Evolutionary conservation across 139 green algal genomes (phyloP).

Genomic region (Volvox reticuliferus): DNA sequence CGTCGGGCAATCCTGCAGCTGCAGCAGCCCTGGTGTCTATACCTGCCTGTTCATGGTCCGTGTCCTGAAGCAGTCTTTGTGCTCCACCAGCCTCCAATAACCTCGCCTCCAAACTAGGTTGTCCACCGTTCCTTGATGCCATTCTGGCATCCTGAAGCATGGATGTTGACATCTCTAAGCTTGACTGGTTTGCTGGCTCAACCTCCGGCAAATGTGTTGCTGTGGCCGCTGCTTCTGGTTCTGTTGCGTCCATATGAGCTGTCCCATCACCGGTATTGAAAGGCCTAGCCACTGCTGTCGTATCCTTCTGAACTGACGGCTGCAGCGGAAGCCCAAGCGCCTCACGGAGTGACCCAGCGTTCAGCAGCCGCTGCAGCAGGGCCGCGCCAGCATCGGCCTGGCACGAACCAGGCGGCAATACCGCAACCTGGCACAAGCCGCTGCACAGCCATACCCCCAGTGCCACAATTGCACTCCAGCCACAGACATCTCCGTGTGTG

Average conservation of each 20-base stretch:
- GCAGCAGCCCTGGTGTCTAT: no score
- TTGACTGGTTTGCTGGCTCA: background rate
- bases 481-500: background rate
- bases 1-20: no score
- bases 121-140: no score
- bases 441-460: constrained; percentile 6
- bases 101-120: no score
- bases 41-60: no score
- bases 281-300: background rate
- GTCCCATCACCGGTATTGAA: background rate
- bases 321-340: background rate
- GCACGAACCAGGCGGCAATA: background rate
- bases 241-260: background rate
- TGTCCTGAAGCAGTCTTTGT: no score
- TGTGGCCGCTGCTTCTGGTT: background rate
- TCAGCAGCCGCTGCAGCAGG: constrained; percentile 23
- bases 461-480: background rate
- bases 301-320: background rate
- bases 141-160: no score
- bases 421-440: constrained; percentile 27
- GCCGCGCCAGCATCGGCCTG: background rate
- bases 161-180: background rate
- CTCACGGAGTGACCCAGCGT: background rate
- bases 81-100: no score
- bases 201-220: background rate